Percentiles rank a stretch among this genome's conserved stretches.
Conservation (phyloP, 1,139 yeast species). For the Sugiyamaella pinicola region DNA sequence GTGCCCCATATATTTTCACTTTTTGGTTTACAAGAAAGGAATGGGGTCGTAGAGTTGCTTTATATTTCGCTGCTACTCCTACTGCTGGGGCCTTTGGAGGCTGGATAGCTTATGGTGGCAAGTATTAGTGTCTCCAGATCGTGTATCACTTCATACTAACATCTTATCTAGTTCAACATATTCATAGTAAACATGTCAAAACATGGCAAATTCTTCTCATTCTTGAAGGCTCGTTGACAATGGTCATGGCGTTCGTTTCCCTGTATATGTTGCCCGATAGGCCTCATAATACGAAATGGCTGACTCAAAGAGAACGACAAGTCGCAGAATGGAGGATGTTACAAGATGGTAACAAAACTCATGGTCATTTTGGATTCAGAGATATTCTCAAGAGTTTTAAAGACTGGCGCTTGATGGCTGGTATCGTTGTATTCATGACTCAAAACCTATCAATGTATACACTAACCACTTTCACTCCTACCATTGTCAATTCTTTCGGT, state of each 20-base stretch:
- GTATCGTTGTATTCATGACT: slow-evolving; percentile 29
- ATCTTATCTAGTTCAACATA: slow-evolving; percentile 38
- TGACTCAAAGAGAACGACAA: slow-evolving; percentile 25
- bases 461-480: slow-evolving; percentile 27
- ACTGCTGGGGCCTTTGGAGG: slow-evolving; percentile 34
- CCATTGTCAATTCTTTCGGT: slow-evolving; percentile 28
- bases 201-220: slow-evolving; percentile 63
- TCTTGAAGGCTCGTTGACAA: slow-evolving; percentile 49
- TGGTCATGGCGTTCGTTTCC: slow-evolving; percentile 38
- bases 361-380: slow-evolving; percentile 23
- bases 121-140: not conserved
- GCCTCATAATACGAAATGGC: slow-evolving; percentile 44
- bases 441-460: slow-evolving; percentile 30
- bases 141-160: not conserved
- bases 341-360: slow-evolving; percentile 24
- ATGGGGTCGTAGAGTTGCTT: slow-evolving; percentile 48
- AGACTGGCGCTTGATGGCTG: slow-evolving; percentile 26
- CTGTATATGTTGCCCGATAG: slow-evolving; percentile 42
- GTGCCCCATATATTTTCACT: slow-evolving; percentile 29
- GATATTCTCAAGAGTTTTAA: slow-evolving; percentile 23
- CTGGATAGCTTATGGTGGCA: slow-evolving; percentile 30
- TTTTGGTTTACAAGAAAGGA: slow-evolving; percentile 28
- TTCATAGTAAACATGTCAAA: slow-evolving; percentile 21
- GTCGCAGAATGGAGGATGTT: slow-evolving; percentile 26
- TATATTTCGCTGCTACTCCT: slow-evolving; percentile 24